Evolutionary conservation across 768 basidiomycete genomes (phyloP).

Genomic region (Clavaria fumosa): DNA sequence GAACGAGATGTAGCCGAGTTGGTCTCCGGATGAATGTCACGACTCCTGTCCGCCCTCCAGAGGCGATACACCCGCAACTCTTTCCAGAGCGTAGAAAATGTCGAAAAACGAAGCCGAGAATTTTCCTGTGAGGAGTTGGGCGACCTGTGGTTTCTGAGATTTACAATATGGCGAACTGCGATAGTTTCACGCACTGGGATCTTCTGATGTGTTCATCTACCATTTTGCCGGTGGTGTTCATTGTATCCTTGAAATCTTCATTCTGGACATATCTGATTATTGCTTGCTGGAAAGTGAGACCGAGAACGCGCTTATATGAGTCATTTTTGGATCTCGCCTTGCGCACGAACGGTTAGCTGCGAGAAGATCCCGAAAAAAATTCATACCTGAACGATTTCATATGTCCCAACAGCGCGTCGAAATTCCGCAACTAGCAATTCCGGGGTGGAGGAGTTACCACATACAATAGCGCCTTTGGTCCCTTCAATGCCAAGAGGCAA

Average conservation of each 20-base stretch:
- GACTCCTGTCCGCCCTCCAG: background rate
- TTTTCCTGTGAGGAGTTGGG: background rate
- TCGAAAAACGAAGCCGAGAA: conserved; percentile 21
- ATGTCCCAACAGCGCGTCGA: conserved; percentile 58
- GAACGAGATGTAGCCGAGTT: conserved; percentile 13
- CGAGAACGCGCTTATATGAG: conserved; percentile 65
- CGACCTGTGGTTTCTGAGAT: background rate
- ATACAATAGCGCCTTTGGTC: conserved; percentile 65
- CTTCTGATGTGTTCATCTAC: conserved; percentile 34
- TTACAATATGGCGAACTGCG: background rate
- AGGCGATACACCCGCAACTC: conserved; percentile 28
- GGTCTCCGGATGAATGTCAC: conserved; percentile 1
- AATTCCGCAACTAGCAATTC: conserved; percentile 75
- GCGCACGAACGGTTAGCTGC: conserved; percentile 6
- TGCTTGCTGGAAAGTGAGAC: conserved; percentile 52
- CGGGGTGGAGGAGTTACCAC: conserved; percentile 79
- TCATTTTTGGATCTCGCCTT: conserved; percentile 75
- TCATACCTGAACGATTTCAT: conserved; percentile 58
- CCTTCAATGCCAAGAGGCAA: conserved; percentile 72
- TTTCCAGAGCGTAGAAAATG: conserved; percentile 40
- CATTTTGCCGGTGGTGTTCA: conserved; percentile 49
- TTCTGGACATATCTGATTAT: conserved; percentile 60
- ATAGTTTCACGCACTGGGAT: background rate
- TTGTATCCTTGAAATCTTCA: conserved; percentile 51
- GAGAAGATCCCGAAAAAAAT: background rate